phyloP scores from a whole-genome alignment of 176 grass and related monocot genomes.

The Pontederia crassipes region DNA sequence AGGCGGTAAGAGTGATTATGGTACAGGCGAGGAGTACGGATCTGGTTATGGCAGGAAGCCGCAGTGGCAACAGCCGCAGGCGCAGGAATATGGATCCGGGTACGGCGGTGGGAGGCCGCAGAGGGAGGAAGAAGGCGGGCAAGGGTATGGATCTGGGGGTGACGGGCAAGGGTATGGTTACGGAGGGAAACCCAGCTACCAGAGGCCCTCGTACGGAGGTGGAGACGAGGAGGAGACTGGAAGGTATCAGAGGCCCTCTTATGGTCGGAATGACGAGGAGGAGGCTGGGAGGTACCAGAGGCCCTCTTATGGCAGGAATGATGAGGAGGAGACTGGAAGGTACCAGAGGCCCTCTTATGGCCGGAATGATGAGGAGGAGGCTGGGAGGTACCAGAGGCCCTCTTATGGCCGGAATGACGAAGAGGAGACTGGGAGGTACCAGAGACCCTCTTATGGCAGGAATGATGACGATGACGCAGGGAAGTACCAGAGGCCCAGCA shows the following conservation, averaged over 20 bases:
- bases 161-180: slow-evolving; percentile 21
- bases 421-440: not conserved
- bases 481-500: not conserved
- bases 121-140: slow-evolving; percentile 2
- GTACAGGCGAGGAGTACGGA: slow-evolving; percentile 3
- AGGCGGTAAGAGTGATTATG: slow-evolving; percentile 5
- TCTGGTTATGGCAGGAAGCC: slow-evolving; percentile 9
- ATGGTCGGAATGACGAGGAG: too few relatives aligned
- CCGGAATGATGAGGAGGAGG: not conserved
- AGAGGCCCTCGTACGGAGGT: not conserved
- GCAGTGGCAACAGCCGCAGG: not conserved
- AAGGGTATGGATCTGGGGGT: slow-evolving; percentile 17
- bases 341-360: not conserved
- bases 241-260: too few relatives aligned
- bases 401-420: not conserved
- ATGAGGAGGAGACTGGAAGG: not conserved
- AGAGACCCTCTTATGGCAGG: not conserved
- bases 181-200: slow-evolving; percentile 15
- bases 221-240: not conserved
- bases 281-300: too few relatives aligned
- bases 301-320: too few relatives aligned
- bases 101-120: slow-evolving; percentile 7
- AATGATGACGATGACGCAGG: not conserved
- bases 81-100: slow-evolving; percentile 16
- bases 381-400: not conserved